These are phyloP conservation scores for Tranzscheliella williamsii DNA, from an alignment of 1,284 basidiomycete genomes.

Conservation along the genomic window DNA sequence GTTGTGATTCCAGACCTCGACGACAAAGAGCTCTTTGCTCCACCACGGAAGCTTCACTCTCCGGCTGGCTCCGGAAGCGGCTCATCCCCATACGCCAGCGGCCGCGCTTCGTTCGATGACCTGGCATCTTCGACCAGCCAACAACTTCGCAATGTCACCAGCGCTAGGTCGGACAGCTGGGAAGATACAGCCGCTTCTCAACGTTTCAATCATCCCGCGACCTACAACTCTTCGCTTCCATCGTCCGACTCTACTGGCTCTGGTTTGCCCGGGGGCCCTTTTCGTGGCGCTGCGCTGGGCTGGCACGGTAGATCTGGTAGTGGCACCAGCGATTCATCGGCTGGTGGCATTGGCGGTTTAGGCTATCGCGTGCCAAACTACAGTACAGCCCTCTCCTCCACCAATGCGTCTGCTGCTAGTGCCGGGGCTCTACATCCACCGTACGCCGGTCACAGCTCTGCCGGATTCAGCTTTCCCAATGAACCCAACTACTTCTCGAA, in stretches of 20 bases:
- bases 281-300: conserved; percentile 36
- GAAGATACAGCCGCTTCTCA: neutral
- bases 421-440: conserved; percentile 1
- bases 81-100: conserved; percentile 7
- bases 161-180: conserved; percentile 1
- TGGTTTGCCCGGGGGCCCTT: conserved; percentile 9
- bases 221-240: neutral
- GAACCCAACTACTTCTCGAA: conserved; percentile 16
- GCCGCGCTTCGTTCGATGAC: conserved; percentile 14
- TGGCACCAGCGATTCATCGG: conserved; percentile 37
- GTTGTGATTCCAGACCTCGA: conserved; percentile 58
- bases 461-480: conserved; percentile 25
- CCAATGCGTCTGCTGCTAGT: conserved; percentile 6
- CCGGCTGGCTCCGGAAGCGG: conserved; percentile 9
- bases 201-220: no score
- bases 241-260: neutral
- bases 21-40: conserved; percentile 43
- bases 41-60: conserved; percentile 21
- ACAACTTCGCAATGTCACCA: conserved; percentile 29
- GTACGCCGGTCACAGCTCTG: neutral
- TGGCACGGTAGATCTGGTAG: conserved; percentile 37
- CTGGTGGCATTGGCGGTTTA: conserved; percentile 31
- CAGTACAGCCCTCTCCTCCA: conserved; percentile 1
- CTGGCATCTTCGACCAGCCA: conserved; percentile 26
- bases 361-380: conserved; percentile 15